phyloP scores from a whole-genome alignment of 441 rosid genomes.

The Sinapis alba region DNA sequence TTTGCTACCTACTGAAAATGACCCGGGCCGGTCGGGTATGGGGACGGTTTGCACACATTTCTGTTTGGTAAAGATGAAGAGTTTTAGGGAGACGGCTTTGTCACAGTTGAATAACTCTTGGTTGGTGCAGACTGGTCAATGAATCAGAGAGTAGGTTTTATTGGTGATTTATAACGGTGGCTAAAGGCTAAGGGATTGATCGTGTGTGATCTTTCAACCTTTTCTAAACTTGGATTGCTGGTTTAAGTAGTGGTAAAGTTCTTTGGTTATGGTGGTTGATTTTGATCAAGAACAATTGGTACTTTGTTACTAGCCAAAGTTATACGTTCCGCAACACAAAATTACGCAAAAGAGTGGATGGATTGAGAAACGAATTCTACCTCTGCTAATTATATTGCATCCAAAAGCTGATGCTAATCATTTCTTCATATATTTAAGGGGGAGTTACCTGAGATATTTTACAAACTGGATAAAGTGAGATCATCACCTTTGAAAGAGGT shows the following conservation, averaged over 20 bases:
- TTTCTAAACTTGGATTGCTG: not conserved
- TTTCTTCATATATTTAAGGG: not conserved
- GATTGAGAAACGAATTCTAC: too few species aligned
- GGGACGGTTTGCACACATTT: constrained; percentile 55
- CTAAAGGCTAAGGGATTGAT: not conserved
- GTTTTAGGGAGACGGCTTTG: constrained; percentile 50
- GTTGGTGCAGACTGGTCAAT: constrained; percentile 46
- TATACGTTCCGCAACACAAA: too few species aligned
- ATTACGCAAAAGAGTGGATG: too few species aligned
- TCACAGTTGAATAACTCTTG: constrained; percentile 61
- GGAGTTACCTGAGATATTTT: not conserved
- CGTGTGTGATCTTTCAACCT: not conserved
- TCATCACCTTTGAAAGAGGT: not conserved
- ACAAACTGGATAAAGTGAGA: not conserved
- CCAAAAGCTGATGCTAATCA: not conserved
- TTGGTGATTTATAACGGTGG: not conserved
- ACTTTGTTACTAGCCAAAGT: not conserved
- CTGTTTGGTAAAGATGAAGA: constrained; percentile 57
- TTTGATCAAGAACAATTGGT: not conserved
- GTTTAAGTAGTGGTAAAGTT: not conserved
- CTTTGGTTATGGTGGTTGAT: not conserved
- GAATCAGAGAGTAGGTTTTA: not conserved
- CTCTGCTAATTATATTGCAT: not conserved
- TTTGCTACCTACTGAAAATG: constrained; percentile 70
- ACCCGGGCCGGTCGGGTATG: constrained; percentile 50